Conservation (phyloP, 306 rosid genomes). For the Cicer pinnatifidum region DNA sequence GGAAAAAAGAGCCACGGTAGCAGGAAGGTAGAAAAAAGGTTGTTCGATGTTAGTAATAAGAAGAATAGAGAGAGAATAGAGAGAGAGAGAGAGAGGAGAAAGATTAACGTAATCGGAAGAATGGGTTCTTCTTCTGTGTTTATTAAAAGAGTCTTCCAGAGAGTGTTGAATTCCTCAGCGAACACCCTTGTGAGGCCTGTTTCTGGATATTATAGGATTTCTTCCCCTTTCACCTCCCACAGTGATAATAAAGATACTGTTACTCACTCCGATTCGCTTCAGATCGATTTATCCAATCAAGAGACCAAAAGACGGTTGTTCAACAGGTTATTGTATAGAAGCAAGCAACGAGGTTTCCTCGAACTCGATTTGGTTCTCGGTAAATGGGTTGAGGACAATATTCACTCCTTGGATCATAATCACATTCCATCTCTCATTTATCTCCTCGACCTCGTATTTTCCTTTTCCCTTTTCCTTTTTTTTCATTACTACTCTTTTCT, state of each 20-base stretch:
- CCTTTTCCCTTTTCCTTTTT: not conserved
- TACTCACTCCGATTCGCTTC: constrained; percentile 31
- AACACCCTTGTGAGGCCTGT: constrained; percentile 37
- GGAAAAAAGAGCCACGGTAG: constrained; percentile 35
- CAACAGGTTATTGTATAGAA: constrained; percentile 80
- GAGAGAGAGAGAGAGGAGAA: not conserved
- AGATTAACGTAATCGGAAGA: not conserved
- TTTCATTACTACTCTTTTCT: not conserved
- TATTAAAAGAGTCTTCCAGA: constrained; percentile 44
- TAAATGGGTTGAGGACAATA: constrained; percentile 85
- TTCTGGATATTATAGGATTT: constrained; percentile 4
- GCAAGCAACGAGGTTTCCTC: constrained; percentile 88
- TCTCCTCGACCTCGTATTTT: constrained; percentile 74
- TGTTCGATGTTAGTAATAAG: not conserved
- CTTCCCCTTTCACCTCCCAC: constrained; percentile 51
- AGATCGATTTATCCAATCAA: constrained; percentile 69
- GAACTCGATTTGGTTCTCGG: constrained; percentile 92
- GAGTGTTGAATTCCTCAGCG: constrained; percentile 47
- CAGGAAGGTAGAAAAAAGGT: not conserved
- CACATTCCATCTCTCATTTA: constrained; percentile 64
- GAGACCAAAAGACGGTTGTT: constrained; percentile 76
- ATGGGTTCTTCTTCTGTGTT: constrained; percentile 48
- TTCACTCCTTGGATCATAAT: constrained; percentile 72
- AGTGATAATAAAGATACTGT: constrained; percentile 3
- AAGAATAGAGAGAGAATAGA: too few relatives aligned